phyloP scores from a whole-genome alignment of 306 rosid species.

The Trichosanthes cucumerina region DNA sequence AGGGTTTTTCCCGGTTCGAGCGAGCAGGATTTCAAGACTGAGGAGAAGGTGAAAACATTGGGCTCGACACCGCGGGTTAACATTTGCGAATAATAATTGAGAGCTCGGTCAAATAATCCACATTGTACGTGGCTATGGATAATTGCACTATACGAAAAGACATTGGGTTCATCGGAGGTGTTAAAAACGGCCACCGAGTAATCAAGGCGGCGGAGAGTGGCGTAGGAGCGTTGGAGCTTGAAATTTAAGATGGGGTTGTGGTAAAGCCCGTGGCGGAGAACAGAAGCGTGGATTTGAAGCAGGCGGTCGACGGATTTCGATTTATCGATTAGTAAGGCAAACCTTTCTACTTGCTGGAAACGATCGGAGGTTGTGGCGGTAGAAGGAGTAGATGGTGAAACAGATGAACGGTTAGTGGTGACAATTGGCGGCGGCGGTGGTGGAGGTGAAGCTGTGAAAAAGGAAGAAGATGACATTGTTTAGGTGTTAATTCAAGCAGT shows the following conservation, averaged over 20 bases:
- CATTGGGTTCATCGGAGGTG: slow-evolving; percentile 33
- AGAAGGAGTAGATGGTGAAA: slow-evolving; percentile 3
- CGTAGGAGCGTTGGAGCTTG: slow-evolving; percentile 83
- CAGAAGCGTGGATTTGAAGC: slow-evolving; percentile 53
- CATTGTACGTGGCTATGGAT: slow-evolving; percentile 46
- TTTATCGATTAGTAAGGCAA: slow-evolving; percentile 37
- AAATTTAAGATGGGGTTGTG: slow-evolving; percentile 56
- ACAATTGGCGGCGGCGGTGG: slow-evolving; percentile 12
- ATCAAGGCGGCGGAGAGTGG: slow-evolving; percentile 54
- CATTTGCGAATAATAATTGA: slow-evolving; percentile 46
- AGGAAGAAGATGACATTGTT: slow-evolving; percentile 22
- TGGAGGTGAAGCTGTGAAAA: slow-evolving; percentile 18
- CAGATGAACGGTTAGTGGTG: slow-evolving; percentile 1
- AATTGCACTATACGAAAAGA: slow-evolving; percentile 53
- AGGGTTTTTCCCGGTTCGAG: slow-evolving; percentile 24
- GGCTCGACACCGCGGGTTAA: slow-evolving; percentile 37
- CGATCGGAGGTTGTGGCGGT: neutral
- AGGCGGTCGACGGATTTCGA: slow-evolving; percentile 39
- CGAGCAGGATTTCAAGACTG: slow-evolving; percentile 35
- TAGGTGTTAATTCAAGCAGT: neutral
- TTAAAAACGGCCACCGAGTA: slow-evolving; percentile 54
- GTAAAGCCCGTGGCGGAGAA: slow-evolving; percentile 49
- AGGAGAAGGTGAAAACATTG: slow-evolving; percentile 62
- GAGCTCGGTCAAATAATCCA: slow-evolving; percentile 35
- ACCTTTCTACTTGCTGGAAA: slow-evolving; percentile 22